phyloP scores from a whole-genome alignment of 192 early-diverging fungal species.

The Dispira simplex region DNA sequence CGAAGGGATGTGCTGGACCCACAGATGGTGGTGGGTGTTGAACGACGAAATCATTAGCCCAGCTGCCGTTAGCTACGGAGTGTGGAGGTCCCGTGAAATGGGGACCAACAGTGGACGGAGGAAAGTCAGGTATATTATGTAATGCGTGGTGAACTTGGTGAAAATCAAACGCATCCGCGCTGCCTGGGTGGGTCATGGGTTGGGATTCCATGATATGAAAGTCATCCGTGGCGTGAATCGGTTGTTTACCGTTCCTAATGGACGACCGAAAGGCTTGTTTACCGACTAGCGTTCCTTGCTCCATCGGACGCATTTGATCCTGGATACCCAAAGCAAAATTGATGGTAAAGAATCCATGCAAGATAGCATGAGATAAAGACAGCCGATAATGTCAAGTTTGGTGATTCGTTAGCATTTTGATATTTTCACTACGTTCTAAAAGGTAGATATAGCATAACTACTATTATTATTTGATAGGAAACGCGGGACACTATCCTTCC shows the following conservation, averaged over 20 bases:
- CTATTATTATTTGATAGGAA: not conserved
- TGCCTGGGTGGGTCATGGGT: constrained; percentile 4
- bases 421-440: not conserved
- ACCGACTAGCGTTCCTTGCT: constrained; percentile 11
- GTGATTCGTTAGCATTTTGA: not conserved
- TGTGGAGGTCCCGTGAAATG: constrained; percentile 1
- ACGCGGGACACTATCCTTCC: constrained; percentile 16
- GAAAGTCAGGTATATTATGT: constrained; percentile 25
- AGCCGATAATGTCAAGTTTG: not conserved
- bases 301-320: constrained; percentile 17
- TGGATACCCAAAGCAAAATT: constrained; percentile 20
- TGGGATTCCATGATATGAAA: constrained; percentile 25
- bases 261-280: constrained; percentile 5
- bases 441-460: not conserved
- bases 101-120: not conserved
- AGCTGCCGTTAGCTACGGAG: constrained; percentile 26
- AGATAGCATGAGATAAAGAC: not conserved
- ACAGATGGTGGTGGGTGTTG: constrained; percentile 21
- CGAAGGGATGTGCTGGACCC: constrained; percentile 2
- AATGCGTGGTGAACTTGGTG: constrained; percentile 54
- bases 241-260: not conserved
- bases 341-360: not conserved
- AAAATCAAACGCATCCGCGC: constrained; percentile 43
- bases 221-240: constrained; percentile 17
- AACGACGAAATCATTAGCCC: constrained; percentile 58